phyloP scores from a whole-genome alignment of 306 rosid genomes.

The Sphenostylis stenocarpa region DNA sequence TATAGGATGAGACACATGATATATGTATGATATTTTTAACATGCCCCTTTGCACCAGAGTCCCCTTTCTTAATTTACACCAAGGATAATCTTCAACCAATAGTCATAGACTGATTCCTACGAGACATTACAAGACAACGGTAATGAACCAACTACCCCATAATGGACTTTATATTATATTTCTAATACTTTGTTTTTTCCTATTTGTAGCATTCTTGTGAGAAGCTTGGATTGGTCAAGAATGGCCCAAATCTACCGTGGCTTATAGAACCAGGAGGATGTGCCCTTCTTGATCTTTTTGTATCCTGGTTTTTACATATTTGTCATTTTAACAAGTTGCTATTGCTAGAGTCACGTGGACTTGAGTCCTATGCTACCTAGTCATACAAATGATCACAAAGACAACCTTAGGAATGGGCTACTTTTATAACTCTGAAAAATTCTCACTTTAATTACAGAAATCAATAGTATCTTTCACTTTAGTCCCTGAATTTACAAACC shows the following conservation, averaged over 20 bases:
- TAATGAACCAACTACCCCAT: background rate
- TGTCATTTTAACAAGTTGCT: background rate
- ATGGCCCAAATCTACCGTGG: constrained; percentile 81
- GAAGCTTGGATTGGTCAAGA: constrained; percentile 65
- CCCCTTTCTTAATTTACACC: background rate
- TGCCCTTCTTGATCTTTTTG: constrained; percentile 67
- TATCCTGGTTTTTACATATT: constrained; percentile 47
- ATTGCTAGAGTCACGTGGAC: background rate
- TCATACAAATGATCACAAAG: background rate
- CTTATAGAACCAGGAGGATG: constrained; percentile 80
- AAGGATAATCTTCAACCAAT: too few relatives aligned
- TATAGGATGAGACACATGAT: background rate
- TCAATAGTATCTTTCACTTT: background rate
- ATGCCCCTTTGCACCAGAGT: background rate
- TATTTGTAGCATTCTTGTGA: constrained; percentile 67
- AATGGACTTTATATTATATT: background rate
- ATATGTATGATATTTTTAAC: background rate
- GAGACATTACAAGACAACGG: background rate
- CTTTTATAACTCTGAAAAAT: background rate
- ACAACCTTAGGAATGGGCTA: background rate
- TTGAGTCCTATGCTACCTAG: background rate
- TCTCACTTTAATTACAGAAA: background rate
- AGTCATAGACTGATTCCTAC: too few relatives aligned
- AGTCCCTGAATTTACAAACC: background rate
- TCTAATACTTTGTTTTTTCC: constrained; percentile 8